Base-by-base conservation (phyloP, 116 monocot genomes). In the Zostera marina region DNA sequence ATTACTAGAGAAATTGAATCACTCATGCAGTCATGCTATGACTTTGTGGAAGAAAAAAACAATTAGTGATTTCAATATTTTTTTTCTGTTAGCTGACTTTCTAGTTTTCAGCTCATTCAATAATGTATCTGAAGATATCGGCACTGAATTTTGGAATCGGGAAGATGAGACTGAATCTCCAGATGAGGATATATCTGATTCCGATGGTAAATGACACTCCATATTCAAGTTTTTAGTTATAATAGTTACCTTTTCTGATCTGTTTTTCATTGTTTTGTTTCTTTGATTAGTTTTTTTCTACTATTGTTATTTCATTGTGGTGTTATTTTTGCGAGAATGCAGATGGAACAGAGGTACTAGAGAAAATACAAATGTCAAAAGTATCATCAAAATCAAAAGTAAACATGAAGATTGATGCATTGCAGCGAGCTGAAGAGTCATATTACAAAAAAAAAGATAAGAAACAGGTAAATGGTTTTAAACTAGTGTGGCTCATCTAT, bases 101-200 rank as follows among this genome's bases (percentile, higher is more conserved):
- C 32, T 32, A 0, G 32, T 32, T 32, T 32, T 32, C 32, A 32
- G 32, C 32, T 32, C 32, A 32, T 32, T 32, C 32, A 32, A 16
- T 62, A 32, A 16, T 62, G 14, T 68, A 25, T 32, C 70, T 59
- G 52, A 61, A 59, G 62, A 45, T 52, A 44, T 26, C 16, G 67
- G 65, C 16, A 67, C 76, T 70, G 92, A 87, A 67, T 92, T 81
- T 56, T 92, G 92, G 92, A 81, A 87, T 60, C 73, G 73, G 20
- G 81, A 86, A 59, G 81, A 82, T 69, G 92, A 81, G 20, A 58
- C 22, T 59, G 70, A 70, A 70, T 45, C 32, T 40, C 82, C 69
- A 1, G 81, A 74, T 65, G 92, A 87, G 65, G 87, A 86, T 2
- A 91, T 91, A 60, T 91, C 91, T 52, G 73, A 73, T 68, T 82